These are phyloP conservation scores for Sclerotiophoma versabilis DNA, from an alignment of 2,329 filamentous ascomycete species.

Conservation along the genomic window DNA sequence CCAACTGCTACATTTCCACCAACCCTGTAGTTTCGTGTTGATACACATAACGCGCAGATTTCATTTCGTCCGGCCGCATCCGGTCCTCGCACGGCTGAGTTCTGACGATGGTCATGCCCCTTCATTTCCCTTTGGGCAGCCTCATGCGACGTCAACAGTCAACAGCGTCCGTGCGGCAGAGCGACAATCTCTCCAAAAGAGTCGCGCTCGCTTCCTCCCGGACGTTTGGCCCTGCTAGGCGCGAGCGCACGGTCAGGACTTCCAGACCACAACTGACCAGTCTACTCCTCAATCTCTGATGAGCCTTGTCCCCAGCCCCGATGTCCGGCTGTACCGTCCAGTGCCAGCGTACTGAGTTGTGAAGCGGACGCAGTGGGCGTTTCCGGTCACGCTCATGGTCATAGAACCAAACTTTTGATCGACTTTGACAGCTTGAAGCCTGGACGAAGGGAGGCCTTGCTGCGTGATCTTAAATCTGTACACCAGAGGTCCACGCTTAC, in stretches of 20 bases:
- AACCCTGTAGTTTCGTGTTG: slow-evolving; percentile 45
- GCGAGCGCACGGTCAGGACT: slow-evolving; percentile 36
- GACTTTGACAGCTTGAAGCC: neutral
- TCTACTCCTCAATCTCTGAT: slow-evolving; percentile 23
- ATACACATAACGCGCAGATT: slow-evolving; percentile 43
- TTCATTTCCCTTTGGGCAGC: slow-evolving; percentile 48
- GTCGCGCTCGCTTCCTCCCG: slow-evolving; percentile 49
- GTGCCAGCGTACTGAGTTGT: slow-evolving; percentile 17
- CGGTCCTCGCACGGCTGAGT: slow-evolving; percentile 40
- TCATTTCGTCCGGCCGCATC: slow-evolving; percentile 45
- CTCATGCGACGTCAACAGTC: slow-evolving; percentile 36
- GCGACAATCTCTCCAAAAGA: slow-evolving; percentile 44
- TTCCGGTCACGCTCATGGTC: neutral
- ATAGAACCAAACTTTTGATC: neutral
- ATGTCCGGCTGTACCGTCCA: slow-evolving; percentile 25
- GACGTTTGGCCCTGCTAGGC: slow-evolving; percentile 48
- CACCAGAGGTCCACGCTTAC: neutral
- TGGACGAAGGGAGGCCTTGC: neutral
- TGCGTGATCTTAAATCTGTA: slow-evolving; percentile 1
- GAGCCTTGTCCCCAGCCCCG: slow-evolving; percentile 32
- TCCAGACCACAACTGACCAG: slow-evolving; percentile 30
- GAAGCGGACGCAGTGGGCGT: slow-evolving; percentile 11
- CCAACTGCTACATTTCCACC: slow-evolving; percentile 25
- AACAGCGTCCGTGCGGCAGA: slow-evolving; percentile 43
- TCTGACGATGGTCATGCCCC: slow-evolving; percentile 43